Conservation (phyloP, 164 flowering plant species). For the Berberis vulgaris region DNA sequence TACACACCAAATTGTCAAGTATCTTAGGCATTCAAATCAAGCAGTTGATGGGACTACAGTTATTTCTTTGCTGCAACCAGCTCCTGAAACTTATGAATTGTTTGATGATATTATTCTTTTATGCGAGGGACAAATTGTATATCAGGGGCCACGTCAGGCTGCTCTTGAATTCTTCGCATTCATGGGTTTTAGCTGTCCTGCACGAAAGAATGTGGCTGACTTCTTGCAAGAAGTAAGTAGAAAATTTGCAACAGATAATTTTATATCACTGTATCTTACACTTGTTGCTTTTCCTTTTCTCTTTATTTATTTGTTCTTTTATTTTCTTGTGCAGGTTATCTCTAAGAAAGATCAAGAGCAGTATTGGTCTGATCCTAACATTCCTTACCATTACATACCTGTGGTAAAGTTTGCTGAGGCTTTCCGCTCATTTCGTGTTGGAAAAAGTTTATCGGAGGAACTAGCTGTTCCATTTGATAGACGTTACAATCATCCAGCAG, state of each 20-base stretch:
- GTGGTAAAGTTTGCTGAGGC: conserved; percentile 78
- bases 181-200: conserved; percentile 90
- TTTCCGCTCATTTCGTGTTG: conserved; percentile 54
- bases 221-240: conserved; percentile 93
- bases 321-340: conserved; percentile 45
- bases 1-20: conserved; percentile 80
- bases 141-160: conserved; percentile 80
- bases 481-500: conserved; percentile 79
- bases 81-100: conserved; percentile 90
- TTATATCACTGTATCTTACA: not conserved
- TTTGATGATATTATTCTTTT: conserved; percentile 93
- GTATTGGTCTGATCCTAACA: conserved; percentile 66
- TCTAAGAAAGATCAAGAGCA: conserved; percentile 97
- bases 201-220: conserved; percentile 88
- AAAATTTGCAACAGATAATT: not conserved
- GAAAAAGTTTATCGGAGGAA: conserved; percentile 51
- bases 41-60: conserved; percentile 84
- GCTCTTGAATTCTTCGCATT: conserved; percentile 65
- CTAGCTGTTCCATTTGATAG: conserved; percentile 65
- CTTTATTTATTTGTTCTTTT: not conserved
- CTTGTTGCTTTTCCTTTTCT: no score
- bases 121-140: conserved; percentile 85
- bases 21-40: conserved; percentile 67
- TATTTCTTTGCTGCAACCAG: conserved; percentile 89
- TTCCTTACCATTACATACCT: conserved; percentile 62